phyloP scores from a whole-genome alignment of 495 filamentous ascomycete species.

The Acidiella bohemica region DNA sequence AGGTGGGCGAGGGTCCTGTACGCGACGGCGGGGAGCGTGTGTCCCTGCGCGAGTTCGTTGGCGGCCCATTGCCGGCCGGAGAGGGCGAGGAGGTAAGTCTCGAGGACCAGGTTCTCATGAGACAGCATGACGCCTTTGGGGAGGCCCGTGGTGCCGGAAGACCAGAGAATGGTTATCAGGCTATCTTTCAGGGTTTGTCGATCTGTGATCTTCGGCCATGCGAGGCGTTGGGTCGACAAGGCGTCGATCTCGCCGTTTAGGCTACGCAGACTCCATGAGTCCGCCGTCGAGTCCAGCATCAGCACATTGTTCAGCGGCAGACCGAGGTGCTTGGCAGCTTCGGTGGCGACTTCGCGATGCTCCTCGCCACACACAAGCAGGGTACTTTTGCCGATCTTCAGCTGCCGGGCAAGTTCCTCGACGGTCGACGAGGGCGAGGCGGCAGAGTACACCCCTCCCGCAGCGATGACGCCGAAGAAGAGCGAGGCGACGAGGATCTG shows the following conservation, averaged over 20 bases:
- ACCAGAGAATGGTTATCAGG: slow-evolving; percentile 26
- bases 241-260: slow-evolving; percentile 14
- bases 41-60: slow-evolving; percentile 8
- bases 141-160: slow-evolving; percentile 29
- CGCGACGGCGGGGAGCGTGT: slow-evolving; percentile 7
- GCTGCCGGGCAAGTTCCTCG: slow-evolving; percentile 33
- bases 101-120: slow-evolving; percentile 29
- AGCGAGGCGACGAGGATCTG: slow-evolving; percentile 34
- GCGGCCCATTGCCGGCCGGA: slow-evolving; percentile 9
- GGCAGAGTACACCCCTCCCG: slow-evolving; percentile 38
- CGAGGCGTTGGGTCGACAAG: slow-evolving; percentile 18
- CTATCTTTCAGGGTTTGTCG: slow-evolving; percentile 25
- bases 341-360: slow-evolving; percentile 14
- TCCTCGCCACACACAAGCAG: slow-evolving; percentile 19
- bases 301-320: slow-evolving; percentile 15
- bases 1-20: slow-evolving; percentile 39
- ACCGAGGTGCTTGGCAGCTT: slow-evolving; percentile 17
- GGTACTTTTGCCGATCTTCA: slow-evolving; percentile 25
- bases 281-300: slow-evolving; percentile 14
- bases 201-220: slow-evolving; percentile 37
- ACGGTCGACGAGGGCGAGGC: slow-evolving; percentile 32
- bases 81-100: slow-evolving; percentile 17
- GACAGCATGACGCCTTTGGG: slow-evolving; percentile 32
- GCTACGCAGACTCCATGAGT: slow-evolving; percentile 14
- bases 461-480: slow-evolving; percentile 38